Evolutionary conservation across 208 protist species (phyloP).

Genomic region (Novymonas esmeraldas): DNA sequence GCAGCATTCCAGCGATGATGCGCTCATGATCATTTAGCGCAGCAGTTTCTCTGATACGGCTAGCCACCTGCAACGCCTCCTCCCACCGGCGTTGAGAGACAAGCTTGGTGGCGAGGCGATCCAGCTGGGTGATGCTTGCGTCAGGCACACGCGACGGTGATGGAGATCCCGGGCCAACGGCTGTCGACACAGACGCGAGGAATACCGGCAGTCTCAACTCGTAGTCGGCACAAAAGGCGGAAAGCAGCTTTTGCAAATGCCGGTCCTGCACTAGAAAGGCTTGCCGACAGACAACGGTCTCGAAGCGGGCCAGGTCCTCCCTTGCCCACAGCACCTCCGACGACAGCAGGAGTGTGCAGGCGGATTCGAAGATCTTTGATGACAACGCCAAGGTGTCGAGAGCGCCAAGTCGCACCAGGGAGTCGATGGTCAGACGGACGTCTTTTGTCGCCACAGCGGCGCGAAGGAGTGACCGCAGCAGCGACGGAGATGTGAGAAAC

Average conservation of each 20-base stretch:
- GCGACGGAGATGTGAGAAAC: slow-evolving; percentile 28
- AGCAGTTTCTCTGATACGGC: slow-evolving; percentile 1
- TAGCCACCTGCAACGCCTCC: slow-evolving; percentile 24
- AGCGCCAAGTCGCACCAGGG: slow-evolving; percentile 7
- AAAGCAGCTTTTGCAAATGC: slow-evolving; percentile 16
- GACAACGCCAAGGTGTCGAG: slow-evolving; percentile 7
- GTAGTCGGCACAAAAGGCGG: slow-evolving; percentile 31
- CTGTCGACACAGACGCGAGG: not conserved
- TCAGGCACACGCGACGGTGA: not conserved
- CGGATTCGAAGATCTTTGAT: slow-evolving; percentile 9
- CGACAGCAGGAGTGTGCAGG: slow-evolving; percentile 14
- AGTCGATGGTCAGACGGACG: not conserved
- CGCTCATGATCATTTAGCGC: slow-evolving; percentile 13
- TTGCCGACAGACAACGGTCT: slow-evolving; percentile 10
- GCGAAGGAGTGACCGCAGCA: slow-evolving; percentile 26
- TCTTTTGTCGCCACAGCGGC: slow-evolving; percentile 17
- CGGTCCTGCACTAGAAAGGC: slow-evolving; percentile 7
- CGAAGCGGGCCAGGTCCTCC: slow-evolving; percentile 15
- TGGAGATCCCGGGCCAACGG: too few species aligned
- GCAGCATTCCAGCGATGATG: slow-evolving; percentile 21
- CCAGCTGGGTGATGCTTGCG: slow-evolving; percentile 28
- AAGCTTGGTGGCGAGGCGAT: slow-evolving; percentile 21
- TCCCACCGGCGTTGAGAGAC: slow-evolving; percentile 23
- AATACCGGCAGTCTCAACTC: slow-evolving; percentile 31
- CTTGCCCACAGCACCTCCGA: not conserved